Evolutionary conservation across 495 filamentous ascomycete species (phyloP).

Genomic region (Sordaria brevicollis): DNA sequence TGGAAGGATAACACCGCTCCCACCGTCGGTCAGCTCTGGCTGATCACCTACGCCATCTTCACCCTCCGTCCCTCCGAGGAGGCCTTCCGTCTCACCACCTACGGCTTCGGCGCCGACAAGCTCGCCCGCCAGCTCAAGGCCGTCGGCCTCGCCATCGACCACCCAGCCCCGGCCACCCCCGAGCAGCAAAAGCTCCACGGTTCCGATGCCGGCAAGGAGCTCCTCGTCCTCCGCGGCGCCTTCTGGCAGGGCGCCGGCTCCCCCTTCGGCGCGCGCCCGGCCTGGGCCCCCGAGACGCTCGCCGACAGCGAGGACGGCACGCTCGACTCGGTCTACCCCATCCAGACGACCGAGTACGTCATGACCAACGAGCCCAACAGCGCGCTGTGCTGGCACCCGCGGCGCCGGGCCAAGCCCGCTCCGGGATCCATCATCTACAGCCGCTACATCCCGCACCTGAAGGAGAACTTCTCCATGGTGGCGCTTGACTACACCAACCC

Average conservation of each 20-base stretch:
- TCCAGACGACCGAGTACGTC: constrained; percentile 44
- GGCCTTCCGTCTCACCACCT: constrained; percentile 40
- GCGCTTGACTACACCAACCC: constrained; percentile 45
- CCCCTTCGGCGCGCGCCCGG: constrained; percentile 50
- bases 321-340: constrained; percentile 32
- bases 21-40: constrained; percentile 51
- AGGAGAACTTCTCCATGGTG: constrained; percentile 56
- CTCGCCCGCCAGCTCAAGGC: constrained; percentile 40
- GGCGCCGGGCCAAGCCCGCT: constrained; percentile 48
- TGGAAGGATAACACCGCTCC: constrained; percentile 31
- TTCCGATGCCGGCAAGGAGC: constrained; percentile 23
- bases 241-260: constrained; percentile 65
- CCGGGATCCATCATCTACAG: constrained; percentile 55
- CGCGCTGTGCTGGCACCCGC: constrained; percentile 42
- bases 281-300: constrained; percentile 39
- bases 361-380: constrained; percentile 32
- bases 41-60: constrained; percentile 49
- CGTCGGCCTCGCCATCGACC: constrained; percentile 41
- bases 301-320: constrained; percentile 27
- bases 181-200: constrained; percentile 27
- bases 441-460: constrained; percentile 55
- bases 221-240: constrained; percentile 36
- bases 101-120: constrained; percentile 26
- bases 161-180: constrained; percentile 23
- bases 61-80: constrained; percentile 44